Percentiles rank a stretch among this genome's conserved stretches.
These are phyloP conservation scores for Dryas alaskensis DNA, from an alignment of 306 rosid species.

Conservation along the genomic window DNA sequence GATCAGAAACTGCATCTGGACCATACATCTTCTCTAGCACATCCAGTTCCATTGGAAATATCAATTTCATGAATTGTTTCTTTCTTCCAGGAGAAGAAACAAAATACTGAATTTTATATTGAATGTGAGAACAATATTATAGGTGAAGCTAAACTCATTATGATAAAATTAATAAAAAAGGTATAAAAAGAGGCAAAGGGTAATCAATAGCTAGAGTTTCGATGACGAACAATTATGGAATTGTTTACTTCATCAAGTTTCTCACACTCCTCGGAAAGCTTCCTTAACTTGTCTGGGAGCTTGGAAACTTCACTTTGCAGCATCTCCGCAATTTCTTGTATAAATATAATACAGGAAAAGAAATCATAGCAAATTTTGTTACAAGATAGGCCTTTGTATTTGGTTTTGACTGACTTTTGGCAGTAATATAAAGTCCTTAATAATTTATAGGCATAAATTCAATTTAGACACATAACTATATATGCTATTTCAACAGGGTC, in stretches of 20 bases:
- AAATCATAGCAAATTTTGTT: too few species aligned
- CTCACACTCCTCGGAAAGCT: conserved; percentile 32
- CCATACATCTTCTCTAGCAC: conserved; percentile 31
- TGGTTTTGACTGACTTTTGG: too few species aligned
- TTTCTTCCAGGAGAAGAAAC: background rate
- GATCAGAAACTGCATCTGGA: conserved; percentile 24
- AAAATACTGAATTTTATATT: background rate
- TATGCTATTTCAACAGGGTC: too few species aligned
- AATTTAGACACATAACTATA: too few species aligned
- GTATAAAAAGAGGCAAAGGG: background rate
- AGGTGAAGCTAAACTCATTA: background rate
- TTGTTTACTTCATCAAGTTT: conserved; percentile 27
- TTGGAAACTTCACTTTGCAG: conserved; percentile 14
- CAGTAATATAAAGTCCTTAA: too few species aligned
- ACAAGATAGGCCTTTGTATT: too few species aligned
- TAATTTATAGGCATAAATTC: too few species aligned
- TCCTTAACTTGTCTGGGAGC: conserved; percentile 20
- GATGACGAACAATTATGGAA: conserved; percentile 38
- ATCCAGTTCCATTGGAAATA: conserved; percentile 36
- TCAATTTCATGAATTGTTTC: conserved; percentile 15
- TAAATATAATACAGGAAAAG: too few species aligned
- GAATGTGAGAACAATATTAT: too few species aligned
- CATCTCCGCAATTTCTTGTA: background rate
- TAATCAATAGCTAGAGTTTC: conserved; percentile 10
- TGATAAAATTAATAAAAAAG: background rate